These are phyloP conservation scores for Lecanicillium sp. DNA, from an alignment of 2,329 filamentous ascomycete species.

Conservation along the genomic window DNA sequence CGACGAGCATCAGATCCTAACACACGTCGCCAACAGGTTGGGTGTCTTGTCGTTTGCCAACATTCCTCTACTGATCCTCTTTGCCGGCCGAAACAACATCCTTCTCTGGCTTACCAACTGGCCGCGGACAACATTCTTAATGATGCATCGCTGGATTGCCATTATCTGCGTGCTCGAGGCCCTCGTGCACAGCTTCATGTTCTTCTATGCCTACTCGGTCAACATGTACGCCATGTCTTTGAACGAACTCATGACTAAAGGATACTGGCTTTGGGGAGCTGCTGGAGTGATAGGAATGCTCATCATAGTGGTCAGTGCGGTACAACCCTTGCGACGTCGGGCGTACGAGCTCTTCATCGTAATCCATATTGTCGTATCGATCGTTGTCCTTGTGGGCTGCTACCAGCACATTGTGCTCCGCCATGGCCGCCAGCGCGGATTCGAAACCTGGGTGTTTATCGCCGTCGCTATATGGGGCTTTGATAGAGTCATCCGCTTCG, in stretches of 20 bases:
- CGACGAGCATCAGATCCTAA: conserved; percentile 21
- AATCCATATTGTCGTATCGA: conserved; percentile 34
- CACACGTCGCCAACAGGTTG: conserved; percentile 31
- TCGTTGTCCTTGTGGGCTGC: conserved; percentile 34
- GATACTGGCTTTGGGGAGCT: conserved; percentile 36
- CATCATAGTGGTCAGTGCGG: conserved; percentile 26
- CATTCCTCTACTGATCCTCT: conserved; percentile 34
- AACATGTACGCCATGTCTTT: conserved; percentile 7
- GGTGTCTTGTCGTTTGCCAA: conserved; percentile 34
- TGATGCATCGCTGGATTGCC: conserved; percentile 43
- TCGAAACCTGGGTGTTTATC: conserved; percentile 30
- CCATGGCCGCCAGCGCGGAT: conserved; percentile 36
- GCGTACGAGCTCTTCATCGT: conserved; percentile 39
- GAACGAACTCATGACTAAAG: conserved; percentile 15
- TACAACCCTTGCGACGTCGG: conserved; percentile 29
- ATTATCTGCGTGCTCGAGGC: conserved; percentile 35
- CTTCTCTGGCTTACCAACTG: conserved; percentile 40
- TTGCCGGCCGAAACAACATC: conserved; percentile 38
- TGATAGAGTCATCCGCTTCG: conserved; percentile 19
- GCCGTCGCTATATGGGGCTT: conserved; percentile 22
- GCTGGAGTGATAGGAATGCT: conserved; percentile 29
- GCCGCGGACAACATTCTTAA: conserved; percentile 39
- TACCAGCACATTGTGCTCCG: conserved; percentile 34
- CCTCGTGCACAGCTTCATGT: conserved; percentile 35
- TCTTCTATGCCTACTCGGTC: conserved; percentile 26